Evolutionary conservation across 169 alveolate species (phyloP), one percentile per base, ranked within the genome.

Genomic region (Theileria orientalis): DNA sequence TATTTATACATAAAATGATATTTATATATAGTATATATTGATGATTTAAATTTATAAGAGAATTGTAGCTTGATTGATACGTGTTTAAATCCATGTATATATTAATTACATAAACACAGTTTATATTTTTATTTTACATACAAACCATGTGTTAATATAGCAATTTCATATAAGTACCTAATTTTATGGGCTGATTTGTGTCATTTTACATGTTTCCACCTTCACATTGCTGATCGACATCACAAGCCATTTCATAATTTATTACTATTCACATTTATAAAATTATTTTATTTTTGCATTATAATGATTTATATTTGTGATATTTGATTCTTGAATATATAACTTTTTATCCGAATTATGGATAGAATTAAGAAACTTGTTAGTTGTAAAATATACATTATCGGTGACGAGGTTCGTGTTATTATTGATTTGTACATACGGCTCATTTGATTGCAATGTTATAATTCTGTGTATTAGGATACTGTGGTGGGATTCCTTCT

Each of bases 401-500:
- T 86, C 56, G 92, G 92, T 44, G 92, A 86, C 80, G 90, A 86
- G 85, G 92, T 86, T 49, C 62, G 78, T 27, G 21, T 59, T 59
- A 40, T 59, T 21, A 21, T 16, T n/a, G n/a, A n/a, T n/a, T n/a
- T n/a, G n/a, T n/a, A n/a, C n/a, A n/a, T n/a, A n/a, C n/a, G n/a
- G n/a, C n/a, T n/a, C n/a, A n/a, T n/a, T n/a, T n/a, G 25, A n/a
- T 21, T 32, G 30, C 30, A n/a, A 23, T 49, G 75, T 29, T 5
- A 33, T 2, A 75, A 41, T 46, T 11, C 51, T 13, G 30, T 41
- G 14, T 44, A 74, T 44, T 76, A 86, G 92, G 92, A 86, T 63
- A 83, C 92, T 30, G 92, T 86, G 41, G 90, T 86, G 23, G 92
- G 92, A 32, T 86, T 86, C 76, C 74, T 86, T 56, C 69, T 86